Conservation (phyloP, 345 rosid genomes). For the Anacardium occidentale region DNA sequence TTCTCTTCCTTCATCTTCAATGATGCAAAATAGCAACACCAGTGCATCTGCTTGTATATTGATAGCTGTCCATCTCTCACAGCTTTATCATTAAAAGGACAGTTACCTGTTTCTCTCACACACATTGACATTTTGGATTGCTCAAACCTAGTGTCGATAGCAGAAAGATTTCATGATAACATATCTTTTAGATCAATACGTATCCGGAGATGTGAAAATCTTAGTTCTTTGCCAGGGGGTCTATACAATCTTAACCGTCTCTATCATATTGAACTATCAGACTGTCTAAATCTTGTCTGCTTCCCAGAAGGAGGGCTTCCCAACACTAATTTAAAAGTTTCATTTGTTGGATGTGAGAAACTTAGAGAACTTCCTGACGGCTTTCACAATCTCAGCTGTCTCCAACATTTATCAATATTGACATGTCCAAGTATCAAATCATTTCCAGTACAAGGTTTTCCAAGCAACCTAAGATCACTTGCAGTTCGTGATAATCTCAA, state of each 20-base stretch:
- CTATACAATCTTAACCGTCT: background rate
- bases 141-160: background rate
- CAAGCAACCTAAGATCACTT: background rate
- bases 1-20: too few relatives aligned
- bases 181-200: background rate
- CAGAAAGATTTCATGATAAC: background rate
- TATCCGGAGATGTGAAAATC: background rate
- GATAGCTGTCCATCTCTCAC: background rate
- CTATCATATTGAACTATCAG: background rate
- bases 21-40: too few relatives aligned
- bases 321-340: background rate
- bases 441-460: background rate
- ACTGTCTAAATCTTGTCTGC: background rate
- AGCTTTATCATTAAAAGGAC: background rate
- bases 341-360: background rate
- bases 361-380: background rate
- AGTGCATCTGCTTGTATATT: background rate
- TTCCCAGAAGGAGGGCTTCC: constrained; percentile 8
- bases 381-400: background rate
- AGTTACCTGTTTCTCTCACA: background rate
- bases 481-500: background rate
- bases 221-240: background rate
- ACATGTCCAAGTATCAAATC: background rate
- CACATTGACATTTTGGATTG: background rate
- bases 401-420: background rate